Base-by-base conservation (phyloP, 139 green algal species). In the Chlamydomonas sp. region DNA sequence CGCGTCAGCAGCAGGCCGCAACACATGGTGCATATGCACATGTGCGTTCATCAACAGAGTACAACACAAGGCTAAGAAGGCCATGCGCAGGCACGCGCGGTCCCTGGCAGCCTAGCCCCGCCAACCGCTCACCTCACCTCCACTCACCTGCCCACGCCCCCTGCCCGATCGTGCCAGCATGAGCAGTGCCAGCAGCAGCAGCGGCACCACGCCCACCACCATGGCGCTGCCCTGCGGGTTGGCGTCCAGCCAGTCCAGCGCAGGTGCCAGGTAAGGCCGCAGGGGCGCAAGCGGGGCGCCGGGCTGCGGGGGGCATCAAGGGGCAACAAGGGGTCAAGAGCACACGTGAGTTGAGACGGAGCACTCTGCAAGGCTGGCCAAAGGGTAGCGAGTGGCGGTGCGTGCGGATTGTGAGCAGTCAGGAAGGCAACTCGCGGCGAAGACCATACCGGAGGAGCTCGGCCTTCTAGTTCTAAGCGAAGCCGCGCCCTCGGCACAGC, bases 161-260 rank as follows among this genome's bases (percentile, higher is more conserved):
- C 68, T 59, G 17, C 2, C 2, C 18, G 31, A 14, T 18, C 81
- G 81, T 18, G 31, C 5, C 5, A 86, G 69, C 81, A 79, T 68
- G 57, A 85, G 31, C 1, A 67, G 0, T 1, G 81, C 57, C 6
- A 86, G 82, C 82, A 86, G 71, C 71, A 80, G 10, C 71, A 86
- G 60, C n/a, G 71, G 82, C 71, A 12, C 8, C 61, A 86, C 57
- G 0, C 69, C 82, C 9, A 79, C 2, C 2, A 78, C 2, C n/a
- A 86, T 20, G 3, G 79, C 57, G 59, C 49, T 58, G 71, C 31
- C 82, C n/a, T 79, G 3, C 6, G 82, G 82, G 61, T 86, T 71
- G 17, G 17, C 82, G 14, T 61, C 60, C 2, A 86, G 60, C 66
- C 49, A 79, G 12, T 79, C 60, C 10, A 79, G 20, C 60, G 79